These are phyloP conservation scores for Lactifluus echinatus DNA, from an alignment of 768 basidiomycete genomes.

Conservation along the genomic window DNA sequence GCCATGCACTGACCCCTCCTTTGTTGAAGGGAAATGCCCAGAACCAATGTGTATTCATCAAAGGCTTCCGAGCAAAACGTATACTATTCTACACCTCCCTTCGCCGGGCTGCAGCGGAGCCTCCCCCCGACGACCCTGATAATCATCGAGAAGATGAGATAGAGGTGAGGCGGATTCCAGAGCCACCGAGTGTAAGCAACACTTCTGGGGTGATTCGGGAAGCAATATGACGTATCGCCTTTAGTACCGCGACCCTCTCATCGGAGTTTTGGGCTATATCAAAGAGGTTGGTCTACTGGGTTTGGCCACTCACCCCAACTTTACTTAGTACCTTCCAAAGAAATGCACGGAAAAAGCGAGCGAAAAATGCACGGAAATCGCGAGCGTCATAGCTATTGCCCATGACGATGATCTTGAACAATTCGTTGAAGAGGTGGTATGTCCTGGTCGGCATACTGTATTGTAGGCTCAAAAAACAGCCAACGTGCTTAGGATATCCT, in stretches of 20 bases:
- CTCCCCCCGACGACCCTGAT: constrained; percentile 4
- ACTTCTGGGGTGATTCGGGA: not conserved
- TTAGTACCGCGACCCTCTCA: constrained; percentile 5
- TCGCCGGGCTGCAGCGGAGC: not conserved
- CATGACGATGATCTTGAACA: no score
- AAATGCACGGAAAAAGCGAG: no score
- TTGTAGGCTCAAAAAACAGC: no score
- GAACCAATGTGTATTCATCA: constrained; percentile 12
- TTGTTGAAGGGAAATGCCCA: not conserved
- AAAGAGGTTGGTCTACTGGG: no score
- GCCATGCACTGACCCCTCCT: not conserved
- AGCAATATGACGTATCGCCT: not conserved
- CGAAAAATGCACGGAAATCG: no score
- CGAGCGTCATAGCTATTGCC: no score
- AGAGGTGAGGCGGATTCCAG: constrained; percentile 1
- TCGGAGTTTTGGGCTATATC: constrained; percentile 10
- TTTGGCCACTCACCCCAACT: no score
- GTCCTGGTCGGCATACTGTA: no score
- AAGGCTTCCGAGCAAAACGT: constrained; percentile 12
- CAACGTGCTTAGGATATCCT: not conserved
- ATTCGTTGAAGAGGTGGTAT: no score
- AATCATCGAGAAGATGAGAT: not conserved
- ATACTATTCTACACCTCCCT: not conserved
- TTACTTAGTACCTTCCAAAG: no score
- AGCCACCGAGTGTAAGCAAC: not conserved